These are phyloP conservation scores for Antitrichia curtipendula DNA, from an alignment of 225 moss, liverwort and hornwort genomes.

Conservation along the genomic window DNA sequence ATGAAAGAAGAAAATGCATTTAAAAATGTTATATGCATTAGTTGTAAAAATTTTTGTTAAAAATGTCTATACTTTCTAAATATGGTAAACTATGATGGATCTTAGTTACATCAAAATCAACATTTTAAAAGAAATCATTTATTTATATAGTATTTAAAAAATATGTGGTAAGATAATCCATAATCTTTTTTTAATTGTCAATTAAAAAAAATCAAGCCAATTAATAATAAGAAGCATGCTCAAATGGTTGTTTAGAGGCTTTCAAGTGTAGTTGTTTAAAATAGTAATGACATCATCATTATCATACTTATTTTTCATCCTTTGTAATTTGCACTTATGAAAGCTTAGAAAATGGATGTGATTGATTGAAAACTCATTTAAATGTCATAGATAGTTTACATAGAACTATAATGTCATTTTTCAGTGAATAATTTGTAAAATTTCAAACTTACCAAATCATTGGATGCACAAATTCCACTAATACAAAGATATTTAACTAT, in stretches of 20 bases:
- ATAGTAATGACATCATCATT: neutral
- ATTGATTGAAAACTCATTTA: neutral
- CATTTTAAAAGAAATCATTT: rapidly evolving
- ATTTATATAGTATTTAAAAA: neutral
- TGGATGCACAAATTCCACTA: neutral
- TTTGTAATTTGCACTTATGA: neutral
- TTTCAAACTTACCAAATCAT: neutral
- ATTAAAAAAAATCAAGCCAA: neutral
- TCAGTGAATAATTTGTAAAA: neutral
- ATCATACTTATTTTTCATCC: neutral
- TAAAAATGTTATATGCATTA: rapidly evolving
- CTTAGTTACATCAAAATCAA: no score
- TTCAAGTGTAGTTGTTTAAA: neutral
- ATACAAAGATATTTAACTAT: neutral
- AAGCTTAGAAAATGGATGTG: neutral
- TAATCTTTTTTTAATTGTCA: neutral
- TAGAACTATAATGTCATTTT: neutral
- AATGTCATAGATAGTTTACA: neutral
- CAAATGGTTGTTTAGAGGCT: neutral
- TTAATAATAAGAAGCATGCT: no score
- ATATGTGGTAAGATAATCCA: no score
- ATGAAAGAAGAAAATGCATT: neutral
- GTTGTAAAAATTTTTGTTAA: neutral
- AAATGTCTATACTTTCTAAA: rapidly evolving
- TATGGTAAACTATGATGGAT: no score